A percentile compares a stretch with the other conserved stretches of the same genome.
Evolutionary conservation across 2,329 filamentous ascomycete species (phyloP).

Genomic region (Pleoardoris graminearum): DNA sequence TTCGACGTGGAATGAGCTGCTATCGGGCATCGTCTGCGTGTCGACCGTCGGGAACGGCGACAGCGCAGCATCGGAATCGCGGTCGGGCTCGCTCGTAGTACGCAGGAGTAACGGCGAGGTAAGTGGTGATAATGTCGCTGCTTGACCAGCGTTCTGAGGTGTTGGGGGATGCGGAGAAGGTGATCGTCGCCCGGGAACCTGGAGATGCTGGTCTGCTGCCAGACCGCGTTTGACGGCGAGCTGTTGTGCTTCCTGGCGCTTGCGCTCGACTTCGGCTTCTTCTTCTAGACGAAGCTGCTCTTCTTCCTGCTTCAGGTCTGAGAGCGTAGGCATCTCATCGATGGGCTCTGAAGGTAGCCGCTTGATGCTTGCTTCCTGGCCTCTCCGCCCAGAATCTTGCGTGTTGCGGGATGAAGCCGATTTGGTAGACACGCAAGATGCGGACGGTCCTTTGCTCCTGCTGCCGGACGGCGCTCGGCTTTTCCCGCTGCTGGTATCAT

Average conservation of each 20-base stretch:
- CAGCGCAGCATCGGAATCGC: constrained; percentile 12
- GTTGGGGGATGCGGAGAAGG: constrained; percentile 16
- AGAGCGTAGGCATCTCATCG: constrained; percentile 52
- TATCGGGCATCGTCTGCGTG: constrained; percentile 36
- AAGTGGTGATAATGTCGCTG: constrained; percentile 15
- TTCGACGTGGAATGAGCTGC: constrained; percentile 34
- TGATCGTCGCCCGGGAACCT: constrained; percentile 12
- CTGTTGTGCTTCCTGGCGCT: constrained; percentile 58
- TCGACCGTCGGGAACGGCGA: constrained; percentile 33
- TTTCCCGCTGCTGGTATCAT: constrained; percentile 72
- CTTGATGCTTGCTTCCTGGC: constrained; percentile 25
- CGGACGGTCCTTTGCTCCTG: constrained; percentile 49
- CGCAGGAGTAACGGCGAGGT: constrained; percentile 23
- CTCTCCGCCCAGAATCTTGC: constrained; percentile 26
- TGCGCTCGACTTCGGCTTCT: constrained; percentile 58
- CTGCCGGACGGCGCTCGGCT: constrained; percentile 53
- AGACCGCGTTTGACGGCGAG: constrained; percentile 61
- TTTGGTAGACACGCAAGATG: constrained; percentile 52
- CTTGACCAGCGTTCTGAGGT: constrained; percentile 14
- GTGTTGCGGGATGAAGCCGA: constrained; percentile 53
- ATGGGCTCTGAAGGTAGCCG: constrained; percentile 30
- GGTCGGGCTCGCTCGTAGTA: constrained; percentile 19
- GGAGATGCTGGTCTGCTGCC: constrained; percentile 28
- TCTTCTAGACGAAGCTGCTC: constrained; percentile 58
- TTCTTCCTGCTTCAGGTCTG: constrained; percentile 62